phyloP scores from a whole-genome alignment of 129 eudicot species.

The Logfia minima region DNA sequence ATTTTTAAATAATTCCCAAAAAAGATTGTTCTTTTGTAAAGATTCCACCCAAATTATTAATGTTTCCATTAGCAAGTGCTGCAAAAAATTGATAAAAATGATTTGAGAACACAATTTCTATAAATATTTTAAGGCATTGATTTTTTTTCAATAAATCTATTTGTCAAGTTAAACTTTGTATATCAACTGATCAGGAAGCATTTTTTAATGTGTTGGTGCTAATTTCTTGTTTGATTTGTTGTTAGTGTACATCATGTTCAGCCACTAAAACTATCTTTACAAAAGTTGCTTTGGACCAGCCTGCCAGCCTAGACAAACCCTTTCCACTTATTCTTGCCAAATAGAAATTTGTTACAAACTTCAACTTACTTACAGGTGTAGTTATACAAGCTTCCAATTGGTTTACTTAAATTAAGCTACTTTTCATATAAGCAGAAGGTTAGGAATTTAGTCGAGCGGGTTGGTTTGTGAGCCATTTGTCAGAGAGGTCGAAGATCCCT shows the following conservation, averaged over 20 bases:
- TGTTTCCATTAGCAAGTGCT: not conserved
- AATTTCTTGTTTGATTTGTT: conserved; percentile 14
- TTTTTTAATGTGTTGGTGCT: conserved; percentile 21
- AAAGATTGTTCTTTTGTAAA: not conserved
- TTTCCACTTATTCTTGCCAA: conserved; percentile 11
- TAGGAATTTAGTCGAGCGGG: not conserved
- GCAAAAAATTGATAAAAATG: not conserved
- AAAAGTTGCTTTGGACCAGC: conserved; percentile 28
- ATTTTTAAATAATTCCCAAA: not conserved
- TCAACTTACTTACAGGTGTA: not conserved
- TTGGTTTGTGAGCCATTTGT: not conserved
- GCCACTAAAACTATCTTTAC: conserved; percentile 33
- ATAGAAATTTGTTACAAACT: conserved; percentile 9
- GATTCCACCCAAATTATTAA: not conserved
- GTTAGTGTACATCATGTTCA: conserved; percentile 30
- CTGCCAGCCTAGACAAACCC: conserved; percentile 16
- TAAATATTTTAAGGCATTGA: not conserved
- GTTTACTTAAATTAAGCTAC: not conserved
- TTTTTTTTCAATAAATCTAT: not conserved
- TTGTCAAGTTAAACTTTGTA: not conserved
- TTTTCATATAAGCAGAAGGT: not conserved
- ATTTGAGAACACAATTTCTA: not conserved
- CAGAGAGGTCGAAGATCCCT: not conserved
- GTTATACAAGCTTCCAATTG: not conserved
- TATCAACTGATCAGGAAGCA: not conserved